Base-by-base conservation (phyloP, 2,329 filamentous ascomycete genomes). In the Colletotrichum cuscutae region DNA sequence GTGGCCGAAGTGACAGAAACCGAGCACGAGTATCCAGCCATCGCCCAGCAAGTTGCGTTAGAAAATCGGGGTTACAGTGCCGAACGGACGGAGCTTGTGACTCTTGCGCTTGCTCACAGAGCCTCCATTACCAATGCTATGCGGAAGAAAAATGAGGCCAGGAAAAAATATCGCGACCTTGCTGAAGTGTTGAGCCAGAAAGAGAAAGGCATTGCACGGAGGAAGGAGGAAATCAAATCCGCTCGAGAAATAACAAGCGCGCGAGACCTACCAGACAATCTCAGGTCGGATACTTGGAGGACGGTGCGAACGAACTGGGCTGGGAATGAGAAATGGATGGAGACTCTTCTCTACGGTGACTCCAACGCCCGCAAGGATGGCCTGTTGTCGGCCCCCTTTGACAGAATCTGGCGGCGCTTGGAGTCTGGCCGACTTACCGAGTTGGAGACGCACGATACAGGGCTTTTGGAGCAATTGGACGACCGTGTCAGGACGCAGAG, bases 231-330 rank as follows among this genome's bases (percentile, higher is more conserved):
- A 60, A 80, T 86, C 7, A 80, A 81, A 28, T 76, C 77, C 2
- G 74, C 75, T 0, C 74, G 79, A 19, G 78, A 81, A 15, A 78
- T 82, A 30, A 58, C 67, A 13, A 71, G 70, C 12, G 8, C n/a
- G 5, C 28, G 46, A n/a, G 54, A 71, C 28, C 75, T 86, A 7
- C 81, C 86, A 0, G 82, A 86, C 12, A 82, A 86, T 52, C 80
- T 83, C 4, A 85, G 83, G 57, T 76, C 81, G 0, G 84, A 89
- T 52, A 83, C 94, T 69, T 87, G 91, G 76, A 89, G 88, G 54
- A 86, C 88, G 2, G 83, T 95, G 35, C 87, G 88, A 46, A 91
- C 91, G 73, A 94, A 95, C 76, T 98, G 95, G 95, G 86, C 93
- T 15, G 95, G 94, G 2, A 90, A 92, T 77, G 89, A 92, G 72